A percentile compares a stretch with the other conserved stretches of the same genome.
phyloP scores from a whole-genome alignment of 306 rosid species.

The Begonia peltatifolia region DNA sequence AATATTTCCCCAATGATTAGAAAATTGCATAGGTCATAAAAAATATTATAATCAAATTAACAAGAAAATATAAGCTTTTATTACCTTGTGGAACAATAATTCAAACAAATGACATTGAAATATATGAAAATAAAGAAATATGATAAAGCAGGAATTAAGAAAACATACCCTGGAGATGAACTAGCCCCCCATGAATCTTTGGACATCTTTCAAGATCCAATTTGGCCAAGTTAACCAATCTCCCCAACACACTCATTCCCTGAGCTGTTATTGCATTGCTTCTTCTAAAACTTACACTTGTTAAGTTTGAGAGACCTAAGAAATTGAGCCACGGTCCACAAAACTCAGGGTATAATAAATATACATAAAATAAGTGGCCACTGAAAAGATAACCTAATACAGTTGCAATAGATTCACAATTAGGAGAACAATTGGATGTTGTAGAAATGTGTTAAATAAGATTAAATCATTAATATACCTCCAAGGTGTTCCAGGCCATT shows the following conservation, averaged over 20 bases:
- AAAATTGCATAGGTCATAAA: no score
- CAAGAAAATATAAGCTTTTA: no score
- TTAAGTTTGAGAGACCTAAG: conserved; percentile 73
- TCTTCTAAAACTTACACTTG: conserved; percentile 73
- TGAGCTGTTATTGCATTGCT: conserved; percentile 66
- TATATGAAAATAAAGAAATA: no score
- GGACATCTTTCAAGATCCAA: conserved; percentile 96
- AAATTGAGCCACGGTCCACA: conserved; percentile 14
- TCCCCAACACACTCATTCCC: conserved; percentile 61
- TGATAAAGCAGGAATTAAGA: no score
- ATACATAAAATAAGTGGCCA: no score
- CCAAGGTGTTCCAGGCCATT: conserved; percentile 49
- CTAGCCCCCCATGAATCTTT: conserved; percentile 75
- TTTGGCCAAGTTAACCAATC: conserved; percentile 57
- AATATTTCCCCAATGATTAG: no score
- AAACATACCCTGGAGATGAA: conserved; percentile 58
- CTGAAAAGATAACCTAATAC: no score
- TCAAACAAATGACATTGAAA: no score
- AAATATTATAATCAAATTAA: no score
- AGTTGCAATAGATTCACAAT: neutral
- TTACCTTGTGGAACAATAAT: no score
- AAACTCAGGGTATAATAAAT: conserved; percentile 2
- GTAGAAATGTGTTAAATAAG: neutral
- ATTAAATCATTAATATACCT: conserved; percentile 25
- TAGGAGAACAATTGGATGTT: neutral